These are phyloP conservation scores for Blakeslea trispora DNA, from an alignment of 371 early-diverging fungal genomes.

Conservation along the genomic window DNA sequence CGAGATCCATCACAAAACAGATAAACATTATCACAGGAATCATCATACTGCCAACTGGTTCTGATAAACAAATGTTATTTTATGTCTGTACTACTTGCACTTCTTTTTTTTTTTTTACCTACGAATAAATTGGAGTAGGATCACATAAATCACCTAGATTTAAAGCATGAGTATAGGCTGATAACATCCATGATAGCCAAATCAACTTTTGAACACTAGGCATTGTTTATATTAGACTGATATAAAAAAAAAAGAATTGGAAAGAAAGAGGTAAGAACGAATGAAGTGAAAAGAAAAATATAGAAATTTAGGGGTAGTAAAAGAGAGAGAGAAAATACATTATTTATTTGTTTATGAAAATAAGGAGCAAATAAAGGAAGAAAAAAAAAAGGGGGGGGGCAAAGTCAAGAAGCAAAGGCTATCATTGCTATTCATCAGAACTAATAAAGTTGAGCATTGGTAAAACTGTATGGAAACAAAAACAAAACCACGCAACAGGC, in stretches of 20 bases:
- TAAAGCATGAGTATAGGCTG: constrained; percentile 1
- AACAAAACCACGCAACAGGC: too few species aligned
- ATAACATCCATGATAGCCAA: not conserved
- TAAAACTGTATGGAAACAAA: too few species aligned
- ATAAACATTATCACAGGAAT: constrained; percentile 29
- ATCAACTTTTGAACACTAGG: too few species aligned
- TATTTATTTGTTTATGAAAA: too few species aligned
- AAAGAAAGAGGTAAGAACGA: too few species aligned
- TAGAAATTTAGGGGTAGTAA: too few species aligned
- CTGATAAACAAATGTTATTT: constrained; percentile 4
- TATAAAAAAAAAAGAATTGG: not conserved
- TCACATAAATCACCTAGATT: constrained; percentile 24
- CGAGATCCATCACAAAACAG: constrained; percentile 23
- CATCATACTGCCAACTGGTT: constrained; percentile 27
- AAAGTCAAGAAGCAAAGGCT: too few species aligned
- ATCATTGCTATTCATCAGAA: too few species aligned
- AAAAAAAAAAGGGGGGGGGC: not conserved
- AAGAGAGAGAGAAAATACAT: too few species aligned
- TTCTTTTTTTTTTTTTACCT: constrained; percentile 3
- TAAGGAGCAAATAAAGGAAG: constrained; percentile 3
- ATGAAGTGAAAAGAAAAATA: too few species aligned
- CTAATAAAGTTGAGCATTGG: too few species aligned
- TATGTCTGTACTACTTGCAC: not conserved
- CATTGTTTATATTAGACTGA: not conserved
- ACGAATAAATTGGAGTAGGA: constrained; percentile 22